Evolutionary conservation across 2,329 filamentous ascomycete genomes (phyloP), one percentile per base, ranked within the genome.

Genomic region (Fusarium sp.): DNA sequence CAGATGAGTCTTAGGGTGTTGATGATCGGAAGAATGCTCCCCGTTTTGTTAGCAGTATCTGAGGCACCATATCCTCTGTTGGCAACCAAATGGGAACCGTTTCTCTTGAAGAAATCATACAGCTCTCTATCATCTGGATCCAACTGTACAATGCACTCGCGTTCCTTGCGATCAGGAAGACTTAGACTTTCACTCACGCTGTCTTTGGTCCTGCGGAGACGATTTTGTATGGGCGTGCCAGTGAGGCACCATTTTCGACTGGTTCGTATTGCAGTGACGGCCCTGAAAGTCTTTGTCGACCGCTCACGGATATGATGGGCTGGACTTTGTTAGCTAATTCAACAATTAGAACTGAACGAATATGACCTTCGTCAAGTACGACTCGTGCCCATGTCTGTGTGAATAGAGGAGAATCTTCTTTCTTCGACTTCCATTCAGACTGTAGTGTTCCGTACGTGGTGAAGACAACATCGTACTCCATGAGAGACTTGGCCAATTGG

Each of bases 291-390:
- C 10, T 59, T 12, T 2, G 56, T 38, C 1, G 56, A 59, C 10
- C 44, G 56, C 26, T 30, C 32, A 1, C 56, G 56, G 0, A 50
- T 50, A n/a, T 48, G 56, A 6, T 58, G 56, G 1, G 56, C 56
- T 57, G 17, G 12, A 17, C 4, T 1, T 6, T 34, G 28, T 57
- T 57, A 34, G n/a, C 17, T 7, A 4, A 24, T 3, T 24, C 3
- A 3, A 39, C 1, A 6, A 30, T 6, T 0, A 5, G 3, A 3
- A 34, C 11, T 8, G 26, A 20, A 13, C 12, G 6, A 1, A 5
- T 22, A 5, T 38, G 15, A 50, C 56, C 44, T 50, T 59, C 56
- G 24, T 50, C 56, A 1, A 59, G 56, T 3, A 59, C 11, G 1
- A 59, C 22, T 32, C 44, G 20, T 22, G 20, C 32, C 56, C 56